These are phyloP conservation scores for Tuber calosporum DNA, from an alignment of 495 filamentous ascomycete genomes.

Conservation along the genomic window DNA sequence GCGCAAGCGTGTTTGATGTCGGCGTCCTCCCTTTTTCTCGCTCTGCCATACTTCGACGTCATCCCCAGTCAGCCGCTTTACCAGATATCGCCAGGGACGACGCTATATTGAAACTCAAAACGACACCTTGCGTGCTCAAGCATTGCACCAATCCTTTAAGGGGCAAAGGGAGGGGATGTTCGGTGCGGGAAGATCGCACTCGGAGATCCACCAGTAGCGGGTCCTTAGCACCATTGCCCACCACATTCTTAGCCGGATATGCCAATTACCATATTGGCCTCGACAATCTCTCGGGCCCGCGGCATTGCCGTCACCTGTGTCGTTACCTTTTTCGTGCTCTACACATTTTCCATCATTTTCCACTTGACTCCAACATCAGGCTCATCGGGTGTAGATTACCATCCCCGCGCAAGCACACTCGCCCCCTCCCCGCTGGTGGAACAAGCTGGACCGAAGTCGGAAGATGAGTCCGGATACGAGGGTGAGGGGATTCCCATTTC, in stretches of 20 bases:
- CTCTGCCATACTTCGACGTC: neutral
- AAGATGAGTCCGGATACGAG: neutral
- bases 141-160: neutral
- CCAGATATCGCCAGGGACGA: neutral
- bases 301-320: neutral
- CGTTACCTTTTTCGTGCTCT: neutral
- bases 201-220: neutral
- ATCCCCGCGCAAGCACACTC: neutral
- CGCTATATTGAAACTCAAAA: neutral
- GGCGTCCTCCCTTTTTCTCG: neutral
- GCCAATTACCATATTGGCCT: neutral
- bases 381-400: neutral
- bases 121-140: neutral
- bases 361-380: neutral
- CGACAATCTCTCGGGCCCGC: neutral
- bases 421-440: neutral
- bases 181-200: neutral
- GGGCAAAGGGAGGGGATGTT: neutral
- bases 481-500: neutral
- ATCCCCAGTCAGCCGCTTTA: neutral
- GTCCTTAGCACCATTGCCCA: neutral
- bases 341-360: neutral
- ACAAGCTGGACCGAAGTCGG: neutral
- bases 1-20: neutral
- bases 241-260: neutral